Evolutionary conservation across 208 protist genomes (phyloP), one percentile per base, ranked within the genome.

Genomic region (Crithidia bombi): DNA sequence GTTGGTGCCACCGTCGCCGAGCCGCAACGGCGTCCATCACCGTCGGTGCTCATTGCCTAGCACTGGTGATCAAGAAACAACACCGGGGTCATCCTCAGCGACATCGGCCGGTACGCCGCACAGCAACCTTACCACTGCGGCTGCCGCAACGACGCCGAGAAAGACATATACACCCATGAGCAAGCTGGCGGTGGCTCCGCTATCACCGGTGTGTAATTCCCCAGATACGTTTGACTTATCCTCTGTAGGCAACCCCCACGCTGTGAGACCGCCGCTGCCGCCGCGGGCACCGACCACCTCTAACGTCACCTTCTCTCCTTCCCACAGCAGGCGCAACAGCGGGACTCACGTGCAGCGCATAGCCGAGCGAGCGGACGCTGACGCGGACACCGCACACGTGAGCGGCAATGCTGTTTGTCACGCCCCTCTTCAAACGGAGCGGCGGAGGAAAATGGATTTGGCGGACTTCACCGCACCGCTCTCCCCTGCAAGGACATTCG

Each of bases 221-320:
- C 12, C 38, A 7, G 38, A 62, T 38, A 6, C 38, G 5, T 21
- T 41, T 23, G 21, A 9, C 56, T 44, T 41, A 17, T 1, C 38
- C 11, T 35, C 9, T 6, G 25, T 33, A 33, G n/a, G n/a, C n/a
- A n/a, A n/a, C n/a, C n/a, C n/a, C n/a, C n/a, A n/a, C n/a, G n/a
- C n/a, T n/a, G n/a, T n/a, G n/a, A n/a, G n/a, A 21, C 55, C 38
- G 38, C 38, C 55, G 21, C 12, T 44, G 55, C 55, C 57, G 38
- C 41, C 57, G 41, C 41, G 57, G 0, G 41, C 57, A 0, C 23
- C 55, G 38, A 17, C n/a, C n/a, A n/a, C n/a, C n/a, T n/a, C n/a
- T n/a, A n/a, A n/a, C n/a, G n/a, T n/a, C n/a, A n/a, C n/a, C n/a
- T n/a, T n/a, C n/a, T n/a, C n/a, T n/a, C n/a, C n/a, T n/a, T n/a